These are phyloP conservation scores for Lenwebbia sp. DNA, from an alignment of 345 rosid species.

Conservation along the genomic window DNA sequence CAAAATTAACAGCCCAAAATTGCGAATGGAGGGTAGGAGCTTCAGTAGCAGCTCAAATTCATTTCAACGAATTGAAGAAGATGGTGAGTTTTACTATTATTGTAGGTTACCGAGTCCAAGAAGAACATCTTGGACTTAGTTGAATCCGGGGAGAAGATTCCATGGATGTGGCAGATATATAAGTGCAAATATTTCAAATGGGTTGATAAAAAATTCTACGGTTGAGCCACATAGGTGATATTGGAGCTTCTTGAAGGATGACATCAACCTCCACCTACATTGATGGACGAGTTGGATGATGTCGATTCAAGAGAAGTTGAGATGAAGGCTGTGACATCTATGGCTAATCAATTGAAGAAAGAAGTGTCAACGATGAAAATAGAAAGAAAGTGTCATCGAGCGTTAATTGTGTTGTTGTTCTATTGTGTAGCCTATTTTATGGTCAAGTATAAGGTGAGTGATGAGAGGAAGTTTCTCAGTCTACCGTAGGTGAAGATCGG, in stretches of 20 bases:
- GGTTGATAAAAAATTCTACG: background rate
- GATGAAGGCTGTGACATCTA: too few relatives aligned
- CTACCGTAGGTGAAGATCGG: too few relatives aligned
- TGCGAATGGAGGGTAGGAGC: background rate
- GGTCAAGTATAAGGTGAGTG: too few relatives aligned
- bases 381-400: too few relatives aligned
- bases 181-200: background rate
- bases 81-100: background rate
- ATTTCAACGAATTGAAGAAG: background rate
- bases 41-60: fast-evolving
- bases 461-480: too few relatives aligned
- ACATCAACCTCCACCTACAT: too few relatives aligned
- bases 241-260: background rate
- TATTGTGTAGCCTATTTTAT: too few relatives aligned
- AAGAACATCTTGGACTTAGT: background rate
- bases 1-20: background rate
- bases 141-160: background rate
- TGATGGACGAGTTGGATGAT: too few relatives aligned
- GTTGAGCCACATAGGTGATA: background rate
- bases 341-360: too few relatives aligned
- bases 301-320: too few relatives aligned
- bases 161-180: background rate
- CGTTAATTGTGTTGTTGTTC: too few relatives aligned
- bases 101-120: background rate
- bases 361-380: too few relatives aligned